Evolutionary conservation across 768 basidiomycete genomes (phyloP).

Genomic region (Termitomyces sp.): DNA sequence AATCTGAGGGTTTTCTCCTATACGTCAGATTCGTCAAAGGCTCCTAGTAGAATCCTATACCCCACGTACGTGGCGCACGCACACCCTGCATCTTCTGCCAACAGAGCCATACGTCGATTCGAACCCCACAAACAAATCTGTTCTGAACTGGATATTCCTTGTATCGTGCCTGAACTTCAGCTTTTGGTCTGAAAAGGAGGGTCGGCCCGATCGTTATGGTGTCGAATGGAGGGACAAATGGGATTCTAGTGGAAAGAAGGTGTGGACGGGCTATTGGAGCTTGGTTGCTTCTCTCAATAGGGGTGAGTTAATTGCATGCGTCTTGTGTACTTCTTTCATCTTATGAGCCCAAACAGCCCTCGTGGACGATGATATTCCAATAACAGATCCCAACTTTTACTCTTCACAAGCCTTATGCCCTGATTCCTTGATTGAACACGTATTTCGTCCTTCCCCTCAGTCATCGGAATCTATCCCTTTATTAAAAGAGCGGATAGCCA

Average conservation of each 20-base stretch:
- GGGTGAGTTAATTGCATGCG: slow-evolving; percentile 39
- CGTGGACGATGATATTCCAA: slow-evolving; percentile 67
- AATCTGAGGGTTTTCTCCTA: slow-evolving; percentile 1
- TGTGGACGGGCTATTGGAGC: slow-evolving; percentile 87
- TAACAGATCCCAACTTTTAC: slow-evolving; percentile 79
- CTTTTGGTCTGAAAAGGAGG: slow-evolving; percentile 81
- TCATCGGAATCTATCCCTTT: slow-evolving; percentile 69
- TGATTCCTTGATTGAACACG: slow-evolving; percentile 59
- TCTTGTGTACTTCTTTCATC: slow-evolving; percentile 1
- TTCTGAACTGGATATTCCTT: slow-evolving; percentile 85
- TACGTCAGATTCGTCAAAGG: slow-evolving; percentile 55
- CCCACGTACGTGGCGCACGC: slow-evolving; percentile 78
- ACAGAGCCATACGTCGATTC: slow-evolving; percentile 54
- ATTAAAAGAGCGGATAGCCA: slow-evolving; percentile 61
- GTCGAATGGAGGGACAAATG: slow-evolving; percentile 77
- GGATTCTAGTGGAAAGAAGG: slow-evolving; percentile 42
- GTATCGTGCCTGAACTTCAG: slow-evolving; percentile 85
- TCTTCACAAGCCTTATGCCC: slow-evolving; percentile 67
- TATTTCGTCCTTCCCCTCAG: slow-evolving; percentile 61
- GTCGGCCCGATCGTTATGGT: slow-evolving; percentile 59
- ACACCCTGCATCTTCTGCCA: slow-evolving; percentile 72
- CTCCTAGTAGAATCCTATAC: slow-evolving; percentile 65
- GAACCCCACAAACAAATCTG: slow-evolving; percentile 51
- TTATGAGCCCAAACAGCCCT: slow-evolving; percentile 47
- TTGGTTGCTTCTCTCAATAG: slow-evolving; percentile 80